These are phyloP conservation scores for Ogataea saltuana DNA, from an alignment of 805 yeast species.

Conservation along the genomic window DNA sequence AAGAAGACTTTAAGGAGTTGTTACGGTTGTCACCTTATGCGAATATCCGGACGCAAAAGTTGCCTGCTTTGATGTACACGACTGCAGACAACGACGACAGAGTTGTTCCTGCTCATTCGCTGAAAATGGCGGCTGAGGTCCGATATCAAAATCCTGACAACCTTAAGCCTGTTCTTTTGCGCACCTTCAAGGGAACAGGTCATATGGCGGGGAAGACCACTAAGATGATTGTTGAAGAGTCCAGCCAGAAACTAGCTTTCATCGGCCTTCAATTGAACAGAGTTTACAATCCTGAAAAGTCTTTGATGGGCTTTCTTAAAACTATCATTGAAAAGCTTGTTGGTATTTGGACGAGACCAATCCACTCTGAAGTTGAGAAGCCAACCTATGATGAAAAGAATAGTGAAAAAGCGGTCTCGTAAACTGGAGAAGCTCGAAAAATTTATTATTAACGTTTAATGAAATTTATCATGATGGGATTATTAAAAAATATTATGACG, in stretches of 20 bases:
- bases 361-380: not conserved
- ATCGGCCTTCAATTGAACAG: conserved; percentile 2
- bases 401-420: no score
- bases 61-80: conserved; percentile 11
- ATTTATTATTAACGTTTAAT: no score
- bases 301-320: not conserved
- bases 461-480: not conserved
- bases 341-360: not conserved
- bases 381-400: not conserved
- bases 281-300: not conserved
- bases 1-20: conserved; percentile 3
- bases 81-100: conserved; percentile 15
- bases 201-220: conserved; percentile 12
- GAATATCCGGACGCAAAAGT: conserved; percentile 6
- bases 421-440: no score
- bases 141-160: conserved; percentile 5
- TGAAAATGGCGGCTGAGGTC: conserved; percentile 12
- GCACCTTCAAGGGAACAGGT: conserved; percentile 12
- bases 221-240: conserved; percentile 9
- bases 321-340: not conserved
- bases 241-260: conserved; percentile 12
- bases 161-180: not conserved
- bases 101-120: conserved; percentile 14
- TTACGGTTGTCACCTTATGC: conserved; percentile 8
- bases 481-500: not conserved